Conservation (phyloP, 2,329 filamentous ascomycete genomes). For the Botryosphaeria dothidea region DNA sequence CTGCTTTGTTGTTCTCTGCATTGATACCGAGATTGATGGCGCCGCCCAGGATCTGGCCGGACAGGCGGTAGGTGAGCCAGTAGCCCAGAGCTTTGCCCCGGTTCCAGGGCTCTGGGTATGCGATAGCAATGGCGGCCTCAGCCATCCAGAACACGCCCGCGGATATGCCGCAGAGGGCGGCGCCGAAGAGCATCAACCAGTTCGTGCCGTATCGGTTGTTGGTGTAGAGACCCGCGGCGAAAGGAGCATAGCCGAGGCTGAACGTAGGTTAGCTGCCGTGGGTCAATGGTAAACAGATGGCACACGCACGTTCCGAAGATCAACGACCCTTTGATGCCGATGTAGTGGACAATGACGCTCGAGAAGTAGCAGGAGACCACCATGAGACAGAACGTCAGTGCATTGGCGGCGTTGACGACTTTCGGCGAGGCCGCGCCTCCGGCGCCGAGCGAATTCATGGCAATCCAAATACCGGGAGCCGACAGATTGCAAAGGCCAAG, state of each 20-base stretch:
- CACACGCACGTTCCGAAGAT: slow-evolving; percentile 28
- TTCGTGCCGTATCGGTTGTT: slow-evolving; percentile 35
- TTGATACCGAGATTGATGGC: slow-evolving; percentile 72
- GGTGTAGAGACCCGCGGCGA: slow-evolving; percentile 30
- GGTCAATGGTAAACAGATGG: rapidly evolving
- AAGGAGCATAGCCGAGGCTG: slow-evolving; percentile 31
- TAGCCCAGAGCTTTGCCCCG: slow-evolving; percentile 56
- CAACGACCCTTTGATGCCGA: slow-evolving; percentile 41
- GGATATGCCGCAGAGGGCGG: slow-evolving; percentile 33
- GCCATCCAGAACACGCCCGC: slow-evolving; percentile 44
- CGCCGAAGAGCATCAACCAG: slow-evolving; percentile 37
- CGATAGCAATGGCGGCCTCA: slow-evolving; percentile 44
- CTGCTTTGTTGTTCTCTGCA: slow-evolving; percentile 55
- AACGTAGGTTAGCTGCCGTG: slow-evolving; percentile 26
- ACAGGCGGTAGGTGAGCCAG: slow-evolving; percentile 64
- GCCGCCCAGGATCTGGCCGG: slow-evolving; percentile 69
- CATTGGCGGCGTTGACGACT: slow-evolving; percentile 9
- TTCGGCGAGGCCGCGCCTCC: neutral
- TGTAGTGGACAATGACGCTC: slow-evolving; percentile 33
- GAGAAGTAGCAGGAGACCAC: neutral
- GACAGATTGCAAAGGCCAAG: slow-evolving; percentile 48
- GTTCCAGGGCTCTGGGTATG: slow-evolving; percentile 46
- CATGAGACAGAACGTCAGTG: slow-evolving; percentile 5
- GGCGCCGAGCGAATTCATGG: slow-evolving; percentile 33
- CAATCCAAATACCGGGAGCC: slow-evolving; percentile 51